These are phyloP conservation scores for Tylopilus felleus DNA, from an alignment of 768 basidiomycete species.

Conservation along the genomic window DNA sequence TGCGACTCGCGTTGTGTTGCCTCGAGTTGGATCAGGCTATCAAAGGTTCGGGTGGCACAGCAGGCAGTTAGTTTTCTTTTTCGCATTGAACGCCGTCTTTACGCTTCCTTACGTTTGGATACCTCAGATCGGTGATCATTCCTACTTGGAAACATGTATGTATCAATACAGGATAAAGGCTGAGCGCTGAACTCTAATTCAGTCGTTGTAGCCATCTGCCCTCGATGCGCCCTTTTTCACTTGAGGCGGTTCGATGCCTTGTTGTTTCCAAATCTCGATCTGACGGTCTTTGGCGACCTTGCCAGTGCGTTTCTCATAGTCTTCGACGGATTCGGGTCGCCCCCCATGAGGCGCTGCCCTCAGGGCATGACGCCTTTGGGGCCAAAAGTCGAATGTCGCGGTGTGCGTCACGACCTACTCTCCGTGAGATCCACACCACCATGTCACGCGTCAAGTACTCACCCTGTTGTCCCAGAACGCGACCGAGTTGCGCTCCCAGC, in stretches of 20 bases:
- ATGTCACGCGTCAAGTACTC: constrained; percentile 10
- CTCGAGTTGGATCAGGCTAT: constrained; percentile 20
- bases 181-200: constrained; percentile 12
- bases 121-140: background rate
- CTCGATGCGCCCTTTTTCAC: constrained; percentile 32
- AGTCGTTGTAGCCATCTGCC: constrained; percentile 62
- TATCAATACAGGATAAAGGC: constrained; percentile 7
- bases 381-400: constrained; percentile 83
- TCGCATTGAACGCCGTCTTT: background rate
- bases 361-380: constrained; percentile 70
- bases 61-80: constrained; percentile 3
- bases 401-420: constrained; percentile 67
- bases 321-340: constrained; percentile 69
- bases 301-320: constrained; percentile 61
- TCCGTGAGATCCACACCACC: background rate
- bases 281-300: constrained; percentile 72
- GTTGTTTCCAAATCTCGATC: constrained; percentile 65
- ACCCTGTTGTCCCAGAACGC: constrained; percentile 90
- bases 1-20: constrained; percentile 19
- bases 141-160: background rate
- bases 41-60: constrained; percentile 3
- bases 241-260: constrained; percentile 48
- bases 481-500: constrained; percentile 71
- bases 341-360: constrained; percentile 82
- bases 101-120: background rate